phyloP scores from a whole-genome alignment of 371 early-diverging fungal species.

The Mortierella sp. region DNA sequence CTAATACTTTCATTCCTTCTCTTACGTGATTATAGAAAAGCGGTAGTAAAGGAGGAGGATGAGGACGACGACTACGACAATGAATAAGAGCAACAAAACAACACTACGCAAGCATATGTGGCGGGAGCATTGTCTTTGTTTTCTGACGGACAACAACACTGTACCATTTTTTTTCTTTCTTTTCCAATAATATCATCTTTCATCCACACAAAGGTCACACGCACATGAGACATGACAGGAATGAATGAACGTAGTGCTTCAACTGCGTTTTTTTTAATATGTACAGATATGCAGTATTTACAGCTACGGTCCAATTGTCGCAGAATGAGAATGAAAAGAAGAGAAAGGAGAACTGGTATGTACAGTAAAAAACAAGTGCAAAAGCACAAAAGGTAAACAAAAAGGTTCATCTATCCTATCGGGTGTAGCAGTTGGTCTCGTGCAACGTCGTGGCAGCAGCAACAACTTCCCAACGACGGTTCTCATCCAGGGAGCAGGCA shows the following conservation, averaged over 20 bases:
- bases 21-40: constrained; percentile 17
- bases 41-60: constrained; percentile 28
- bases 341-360: not conserved
- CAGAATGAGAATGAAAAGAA: not conserved
- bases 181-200: not conserved
- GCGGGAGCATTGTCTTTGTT: not conserved
- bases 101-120: not conserved
- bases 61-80: constrained; percentile 49
- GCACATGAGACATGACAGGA: not conserved
- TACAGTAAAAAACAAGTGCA: not conserved
- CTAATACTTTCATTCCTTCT: not conserved
- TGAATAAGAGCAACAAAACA: constrained; percentile 16
- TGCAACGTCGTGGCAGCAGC: not conserved
- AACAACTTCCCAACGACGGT: constrained; percentile 23
- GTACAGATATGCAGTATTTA: constrained; percentile 9
- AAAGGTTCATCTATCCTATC: not conserved
- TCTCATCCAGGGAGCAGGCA: constrained; percentile 42
- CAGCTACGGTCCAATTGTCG: not conserved
- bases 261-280: not conserved
- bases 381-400: not conserved
- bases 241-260: not conserved
- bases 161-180: not conserved
- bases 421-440: not conserved
- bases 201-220: not conserved
- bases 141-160: not conserved